phyloP scores from a whole-genome alignment of 2,329 filamentous ascomycete species.

The Paraphoma sp. region DNA sequence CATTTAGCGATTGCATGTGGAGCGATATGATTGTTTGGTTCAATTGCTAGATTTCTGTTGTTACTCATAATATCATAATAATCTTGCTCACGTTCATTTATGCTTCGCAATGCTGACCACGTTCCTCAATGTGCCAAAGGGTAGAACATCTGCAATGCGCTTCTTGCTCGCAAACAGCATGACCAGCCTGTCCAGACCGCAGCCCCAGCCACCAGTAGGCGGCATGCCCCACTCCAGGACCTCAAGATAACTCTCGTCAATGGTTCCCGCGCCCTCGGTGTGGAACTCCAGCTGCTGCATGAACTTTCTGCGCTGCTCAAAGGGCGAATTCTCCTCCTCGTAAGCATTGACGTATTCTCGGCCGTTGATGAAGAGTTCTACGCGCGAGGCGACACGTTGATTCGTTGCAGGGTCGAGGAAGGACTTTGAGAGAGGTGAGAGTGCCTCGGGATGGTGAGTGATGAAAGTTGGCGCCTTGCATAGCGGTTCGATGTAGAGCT shows the following conservation, averaged over 20 bases:
- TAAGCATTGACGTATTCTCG: conserved; percentile 95
- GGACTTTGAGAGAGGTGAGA: conserved; percentile 90
- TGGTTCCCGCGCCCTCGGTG: conserved; percentile 47
- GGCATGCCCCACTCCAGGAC: conserved; percentile 88
- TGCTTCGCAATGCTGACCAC: conserved; percentile 51
- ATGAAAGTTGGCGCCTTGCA: conserved; percentile 82
- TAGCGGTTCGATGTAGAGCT: conserved; percentile 77
- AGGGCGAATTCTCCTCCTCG: conserved; percentile 95
- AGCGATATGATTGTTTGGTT: too few species aligned
- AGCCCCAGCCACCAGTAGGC: conserved; percentile 97
- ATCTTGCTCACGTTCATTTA: conserved; percentile 11
- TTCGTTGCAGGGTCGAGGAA: conserved; percentile 70
- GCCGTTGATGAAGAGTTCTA: conserved; percentile 81
- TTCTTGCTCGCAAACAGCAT: conserved; percentile 86
- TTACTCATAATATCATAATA: background rate
- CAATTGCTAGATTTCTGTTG: background rate
- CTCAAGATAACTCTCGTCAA: conserved; percentile 84
- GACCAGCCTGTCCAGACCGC: conserved; percentile 85
- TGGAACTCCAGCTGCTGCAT: conserved; percentile 59
- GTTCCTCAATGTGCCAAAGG: conserved; percentile 82
- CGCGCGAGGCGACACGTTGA: conserved; percentile 80
- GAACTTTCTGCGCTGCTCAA: conserved; percentile 85
- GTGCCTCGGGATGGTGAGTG: conserved; percentile 84
- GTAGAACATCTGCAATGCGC: conserved; percentile 84
- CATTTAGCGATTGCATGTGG: background rate